These are phyloP conservation scores for Podaxis sp. DNA, from an alignment of 768 basidiomycete species.

Conservation along the genomic window DNA sequence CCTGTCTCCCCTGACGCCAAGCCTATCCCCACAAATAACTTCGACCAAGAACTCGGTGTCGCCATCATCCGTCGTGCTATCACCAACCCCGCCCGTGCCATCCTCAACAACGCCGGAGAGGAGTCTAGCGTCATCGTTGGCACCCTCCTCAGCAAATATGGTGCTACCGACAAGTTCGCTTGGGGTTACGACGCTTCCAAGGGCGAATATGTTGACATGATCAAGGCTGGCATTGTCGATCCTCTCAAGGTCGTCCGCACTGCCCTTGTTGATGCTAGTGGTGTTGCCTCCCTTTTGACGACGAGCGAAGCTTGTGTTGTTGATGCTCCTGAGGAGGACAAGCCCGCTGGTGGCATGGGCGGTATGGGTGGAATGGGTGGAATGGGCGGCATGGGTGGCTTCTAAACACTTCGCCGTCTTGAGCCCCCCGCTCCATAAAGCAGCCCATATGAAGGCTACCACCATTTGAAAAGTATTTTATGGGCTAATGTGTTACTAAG, in stretches of 20 bases:
- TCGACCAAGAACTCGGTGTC: constrained; percentile 96
- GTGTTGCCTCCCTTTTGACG: constrained; percentile 91
- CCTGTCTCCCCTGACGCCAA: constrained; percentile 58
- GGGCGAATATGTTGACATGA: constrained; percentile 95
- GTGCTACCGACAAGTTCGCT: constrained; percentile 70
- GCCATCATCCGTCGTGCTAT: constrained; percentile 89
- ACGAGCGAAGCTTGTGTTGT: constrained; percentile 93
- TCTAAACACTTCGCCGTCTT: constrained; percentile 14
- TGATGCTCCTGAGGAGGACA: constrained; percentile 82
- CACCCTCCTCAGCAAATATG: constrained; percentile 71
- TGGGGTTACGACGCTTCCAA: constrained; percentile 91
- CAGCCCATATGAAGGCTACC: not conserved
- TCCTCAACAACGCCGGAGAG: constrained; percentile 92
- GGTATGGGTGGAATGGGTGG: constrained; percentile 39
- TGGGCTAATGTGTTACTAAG: not conserved
- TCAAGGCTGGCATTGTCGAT: constrained; percentile 91
- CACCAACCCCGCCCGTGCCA: constrained; percentile 80
- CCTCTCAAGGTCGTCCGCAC: constrained; percentile 95
- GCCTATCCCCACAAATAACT: constrained; percentile 82
- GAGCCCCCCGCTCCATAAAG: not conserved
- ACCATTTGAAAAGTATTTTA: constrained; percentile 5
- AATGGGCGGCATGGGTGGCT: constrained; percentile 27
- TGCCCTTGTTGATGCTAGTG: constrained; percentile 87
- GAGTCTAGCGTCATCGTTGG: constrained; percentile 94
- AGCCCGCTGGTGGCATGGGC: constrained; percentile 46